Evolutionary conservation across 2,329 filamentous ascomycete species (phyloP).

Genomic region (Hypoxylon sp.): DNA sequence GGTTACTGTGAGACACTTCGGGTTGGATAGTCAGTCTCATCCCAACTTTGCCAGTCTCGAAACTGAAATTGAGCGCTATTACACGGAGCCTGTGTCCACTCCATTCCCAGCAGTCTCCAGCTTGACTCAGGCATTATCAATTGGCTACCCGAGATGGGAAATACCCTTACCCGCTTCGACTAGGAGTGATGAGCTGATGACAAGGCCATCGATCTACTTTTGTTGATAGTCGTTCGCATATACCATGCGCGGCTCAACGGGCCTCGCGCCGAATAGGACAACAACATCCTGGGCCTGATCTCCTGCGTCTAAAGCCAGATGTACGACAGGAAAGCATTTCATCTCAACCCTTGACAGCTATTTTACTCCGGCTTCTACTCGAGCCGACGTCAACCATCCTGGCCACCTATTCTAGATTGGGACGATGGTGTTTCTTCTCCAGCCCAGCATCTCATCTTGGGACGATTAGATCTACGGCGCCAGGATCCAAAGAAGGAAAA

Average conservation of each 20-base stretch:
- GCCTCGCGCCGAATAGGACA: constrained; percentile 32
- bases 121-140: constrained; percentile 30
- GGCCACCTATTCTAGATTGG: constrained; percentile 27
- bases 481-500: constrained; percentile 40
- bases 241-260: constrained; percentile 31
- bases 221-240: constrained; percentile 19
- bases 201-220: constrained; percentile 28
- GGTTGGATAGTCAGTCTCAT: constrained; percentile 54
- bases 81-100: constrained; percentile 32
- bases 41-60: constrained; percentile 50
- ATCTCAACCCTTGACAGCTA: constrained; percentile 23
- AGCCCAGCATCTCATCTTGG: constrained; percentile 43
- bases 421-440: constrained; percentile 32
- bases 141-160: constrained; percentile 27
- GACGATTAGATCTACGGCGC: constrained; percentile 49
- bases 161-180: not conserved
- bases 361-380: constrained; percentile 42
- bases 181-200: constrained; percentile 30
- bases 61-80: constrained; percentile 43
- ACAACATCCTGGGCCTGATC: constrained; percentile 40
- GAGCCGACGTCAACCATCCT: constrained; percentile 35
- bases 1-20: constrained; percentile 49
- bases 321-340: constrained; percentile 30
- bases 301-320: constrained; percentile 15
- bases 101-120: constrained; percentile 8